Conservation (phyloP, 2,329 filamentous ascomycete genomes). For the Coccinonectria pachysandricola region DNA sequence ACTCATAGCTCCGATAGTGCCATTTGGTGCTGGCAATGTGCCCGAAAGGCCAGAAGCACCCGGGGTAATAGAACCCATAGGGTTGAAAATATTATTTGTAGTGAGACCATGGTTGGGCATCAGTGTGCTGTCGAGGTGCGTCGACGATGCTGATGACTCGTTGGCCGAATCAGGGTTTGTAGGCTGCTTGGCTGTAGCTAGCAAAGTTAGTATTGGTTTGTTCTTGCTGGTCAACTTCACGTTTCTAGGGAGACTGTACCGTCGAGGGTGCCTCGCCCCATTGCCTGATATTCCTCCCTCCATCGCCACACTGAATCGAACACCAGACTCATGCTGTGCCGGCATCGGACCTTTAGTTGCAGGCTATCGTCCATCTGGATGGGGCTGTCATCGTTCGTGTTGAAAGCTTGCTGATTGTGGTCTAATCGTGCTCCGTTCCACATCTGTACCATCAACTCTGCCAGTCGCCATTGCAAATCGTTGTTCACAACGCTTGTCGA, state of each 20-base stretch:
- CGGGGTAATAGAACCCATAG: constrained; percentile 44
- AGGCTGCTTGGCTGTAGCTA: constrained; percentile 65
- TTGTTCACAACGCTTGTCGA: constrained; percentile 67
- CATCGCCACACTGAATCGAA: constrained; percentile 82
- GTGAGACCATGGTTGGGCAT: constrained; percentile 30
- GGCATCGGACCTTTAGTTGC: constrained; percentile 71
- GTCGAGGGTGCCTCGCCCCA: constrained; percentile 60
- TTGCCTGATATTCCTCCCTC: constrained; percentile 67
- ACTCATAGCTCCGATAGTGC: constrained; percentile 40
- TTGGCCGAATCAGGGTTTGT: constrained; percentile 74
- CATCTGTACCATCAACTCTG: constrained; percentile 79
- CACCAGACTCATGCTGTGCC: constrained; percentile 76
- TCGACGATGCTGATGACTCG: constrained; percentile 60
- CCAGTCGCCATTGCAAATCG: constrained; percentile 68
- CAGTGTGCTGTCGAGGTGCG: constrained; percentile 52
- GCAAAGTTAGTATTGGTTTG: constrained; percentile 13
- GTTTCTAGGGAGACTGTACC: no score
- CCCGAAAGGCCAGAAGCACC: constrained; percentile 35
- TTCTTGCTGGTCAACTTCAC: no score
- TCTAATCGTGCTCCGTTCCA: constrained; percentile 62
- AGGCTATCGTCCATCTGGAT: constrained; percentile 57
- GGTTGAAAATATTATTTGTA: constrained; percentile 35
- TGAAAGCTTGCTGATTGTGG: constrained; percentile 34
- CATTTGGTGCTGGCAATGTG: constrained; percentile 28
- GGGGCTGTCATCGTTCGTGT: constrained; percentile 38